Conservation (phyloP, 208 protist genomes). For the Wallacemonas rigidus region DNA sequence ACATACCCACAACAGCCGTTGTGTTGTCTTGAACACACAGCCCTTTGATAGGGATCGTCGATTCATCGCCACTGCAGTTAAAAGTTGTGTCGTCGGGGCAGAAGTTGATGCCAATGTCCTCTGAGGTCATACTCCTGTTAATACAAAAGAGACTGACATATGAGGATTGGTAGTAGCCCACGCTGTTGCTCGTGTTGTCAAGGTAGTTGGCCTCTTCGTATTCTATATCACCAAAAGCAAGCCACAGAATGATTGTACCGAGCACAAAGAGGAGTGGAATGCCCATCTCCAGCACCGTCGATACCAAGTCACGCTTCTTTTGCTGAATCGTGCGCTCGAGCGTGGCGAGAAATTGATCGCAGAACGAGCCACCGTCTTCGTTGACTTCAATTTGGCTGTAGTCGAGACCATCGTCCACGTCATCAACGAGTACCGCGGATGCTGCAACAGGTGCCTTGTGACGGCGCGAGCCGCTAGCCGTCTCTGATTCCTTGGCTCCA, state of each 20-base stretch:
- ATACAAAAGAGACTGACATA: constrained; percentile 23
- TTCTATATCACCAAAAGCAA: constrained; percentile 36
- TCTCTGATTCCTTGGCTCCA: not conserved
- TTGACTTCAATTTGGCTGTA: constrained; percentile 33
- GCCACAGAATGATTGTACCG: constrained; percentile 45
- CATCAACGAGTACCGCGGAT: constrained; percentile 5
- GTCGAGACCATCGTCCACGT: constrained; percentile 15
- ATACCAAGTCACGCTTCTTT: constrained; percentile 28
- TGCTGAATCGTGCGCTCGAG: constrained; percentile 49
- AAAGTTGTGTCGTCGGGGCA: not conserved
- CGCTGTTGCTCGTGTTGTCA: constrained; percentile 13
- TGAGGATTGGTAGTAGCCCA: constrained; percentile 13
- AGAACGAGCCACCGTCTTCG: constrained; percentile 37
- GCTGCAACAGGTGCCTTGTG: not conserved
- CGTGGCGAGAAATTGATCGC: constrained; percentile 44
- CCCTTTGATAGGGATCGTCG: constrained; percentile 37
- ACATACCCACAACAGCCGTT: constrained; percentile 12
- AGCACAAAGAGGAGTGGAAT: constrained; percentile 57
- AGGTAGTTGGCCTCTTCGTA: constrained; percentile 11
- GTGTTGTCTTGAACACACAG: constrained; percentile 24
- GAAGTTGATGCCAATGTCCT: constrained; percentile 17
- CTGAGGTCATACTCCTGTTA: not conserved
- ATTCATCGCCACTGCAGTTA: constrained; percentile 50
- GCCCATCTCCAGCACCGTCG: constrained; percentile 40
- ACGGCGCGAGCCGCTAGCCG: not conserved